A percentile compares a stretch with the other conserved stretches of the same genome.
Evolutionary conservation across 805 yeast genomes (phyloP).

Genomic region (Metschnikowia anglica): DNA sequence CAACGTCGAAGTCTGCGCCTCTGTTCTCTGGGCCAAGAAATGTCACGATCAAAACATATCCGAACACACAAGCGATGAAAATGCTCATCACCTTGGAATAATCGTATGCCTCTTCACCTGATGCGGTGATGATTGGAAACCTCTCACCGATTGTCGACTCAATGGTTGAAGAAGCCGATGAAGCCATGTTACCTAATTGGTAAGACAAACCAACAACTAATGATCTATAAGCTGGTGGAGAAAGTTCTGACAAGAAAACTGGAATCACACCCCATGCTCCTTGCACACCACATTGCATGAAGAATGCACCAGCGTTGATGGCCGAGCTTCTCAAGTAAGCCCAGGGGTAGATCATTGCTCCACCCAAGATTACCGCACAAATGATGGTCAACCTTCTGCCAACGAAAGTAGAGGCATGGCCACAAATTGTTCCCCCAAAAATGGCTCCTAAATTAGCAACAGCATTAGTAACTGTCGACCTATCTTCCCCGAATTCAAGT

Average conservation of each 20-base stretch:
- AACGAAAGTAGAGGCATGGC: conserved; percentile 36
- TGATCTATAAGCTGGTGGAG: conserved; percentile 27
- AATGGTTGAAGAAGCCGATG: conserved; percentile 70
- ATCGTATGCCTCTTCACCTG: conserved; percentile 37
- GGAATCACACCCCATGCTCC: conserved; percentile 79
- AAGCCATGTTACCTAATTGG: conserved; percentile 71
- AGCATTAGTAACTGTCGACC: conserved; percentile 39
- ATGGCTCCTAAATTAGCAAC: conserved; percentile 45
- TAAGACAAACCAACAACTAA: conserved; percentile 44
- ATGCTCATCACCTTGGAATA: conserved; percentile 74
- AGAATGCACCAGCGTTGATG: conserved; percentile 60
- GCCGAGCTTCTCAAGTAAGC: conserved; percentile 27
- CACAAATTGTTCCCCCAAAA: conserved; percentile 47
- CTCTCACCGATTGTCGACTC: conserved; percentile 60
- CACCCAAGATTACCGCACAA: conserved; percentile 33
- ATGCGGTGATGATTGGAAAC: conserved; percentile 48
- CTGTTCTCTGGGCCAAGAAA: conserved; percentile 58
- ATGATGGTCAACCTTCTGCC: conserved; percentile 40
- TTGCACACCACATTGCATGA: conserved; percentile 63
- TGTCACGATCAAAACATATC: conserved; percentile 46
- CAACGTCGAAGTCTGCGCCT: conserved; percentile 20
- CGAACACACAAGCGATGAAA: conserved; percentile 65
- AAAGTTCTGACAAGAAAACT: conserved; percentile 61
- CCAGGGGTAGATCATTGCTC: conserved; percentile 42
- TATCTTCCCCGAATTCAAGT: conserved; percentile 32